These are phyloP conservation scores for Aspergillus ellipticus DNA, from an alignment of 495 filamentous ascomycete genomes.

Conservation along the genomic window DNA sequence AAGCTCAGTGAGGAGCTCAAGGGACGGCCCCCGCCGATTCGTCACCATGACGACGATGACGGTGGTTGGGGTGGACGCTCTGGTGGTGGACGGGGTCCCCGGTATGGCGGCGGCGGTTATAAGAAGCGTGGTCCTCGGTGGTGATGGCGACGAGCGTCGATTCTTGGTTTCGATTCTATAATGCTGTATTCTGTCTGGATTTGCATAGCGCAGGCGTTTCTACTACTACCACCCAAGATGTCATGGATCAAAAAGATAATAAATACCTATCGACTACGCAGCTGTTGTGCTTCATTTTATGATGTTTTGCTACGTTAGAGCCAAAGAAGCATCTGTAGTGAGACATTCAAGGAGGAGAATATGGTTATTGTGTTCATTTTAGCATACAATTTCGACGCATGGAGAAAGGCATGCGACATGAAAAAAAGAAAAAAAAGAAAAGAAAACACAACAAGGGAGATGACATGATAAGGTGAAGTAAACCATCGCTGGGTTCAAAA, in stretches of 20 bases:
- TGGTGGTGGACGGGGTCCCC: constrained; percentile 30
- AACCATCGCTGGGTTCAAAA: constrained; percentile 5
- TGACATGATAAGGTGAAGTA: constrained; percentile 3
- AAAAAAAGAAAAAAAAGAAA: constrained; percentile 1
- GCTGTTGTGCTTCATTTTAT: background rate
- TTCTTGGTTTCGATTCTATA: constrained; percentile 18
- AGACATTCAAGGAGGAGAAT: background rate
- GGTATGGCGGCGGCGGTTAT: constrained; percentile 36
- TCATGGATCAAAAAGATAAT: constrained; percentile 19
- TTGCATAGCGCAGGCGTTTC: constrained; percentile 51
- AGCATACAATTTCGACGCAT: background rate
- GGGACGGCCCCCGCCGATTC: constrained; percentile 58
- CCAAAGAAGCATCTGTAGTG: too few species aligned
- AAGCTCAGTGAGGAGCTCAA: constrained; percentile 81
- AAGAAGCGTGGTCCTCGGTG: constrained; percentile 41
- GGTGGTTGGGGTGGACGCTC: constrained; percentile 53
- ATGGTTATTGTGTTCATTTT: background rate
- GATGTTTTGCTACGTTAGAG: too few species aligned
- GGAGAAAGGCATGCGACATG: constrained; percentile 1
- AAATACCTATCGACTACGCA: background rate
- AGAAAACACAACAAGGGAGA: background rate
- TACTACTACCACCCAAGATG: constrained; percentile 18
- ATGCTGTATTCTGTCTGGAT: constrained; percentile 18
- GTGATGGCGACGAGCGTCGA: constrained; percentile 19
- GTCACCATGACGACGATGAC: constrained; percentile 51